Evolutionary conservation across 2,329 filamentous ascomycete species (phyloP), one percentile per base, ranked within the genome.

Genomic region (Coccinonectria pachysandricola): DNA sequence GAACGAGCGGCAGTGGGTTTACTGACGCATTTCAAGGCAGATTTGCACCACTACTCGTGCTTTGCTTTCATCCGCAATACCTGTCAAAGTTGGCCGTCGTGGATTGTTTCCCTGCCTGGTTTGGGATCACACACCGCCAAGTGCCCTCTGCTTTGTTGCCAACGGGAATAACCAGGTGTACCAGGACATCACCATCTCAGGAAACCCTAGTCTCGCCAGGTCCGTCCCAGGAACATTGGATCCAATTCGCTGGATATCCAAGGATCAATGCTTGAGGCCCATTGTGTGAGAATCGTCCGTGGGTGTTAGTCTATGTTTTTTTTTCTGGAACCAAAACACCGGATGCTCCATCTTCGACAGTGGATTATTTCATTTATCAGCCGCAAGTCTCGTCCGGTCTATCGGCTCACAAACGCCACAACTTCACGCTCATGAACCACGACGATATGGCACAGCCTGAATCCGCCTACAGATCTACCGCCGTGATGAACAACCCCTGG

Each of bases 401-500:
- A 26, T 35, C 32, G 30, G 40, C 36, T 7, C 7, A 10, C 17
- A 19, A 38, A 39, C 42, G 30, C 39, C 39, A 33, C 36, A 32
- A 26, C 32, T 38, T 39, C 38, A 29, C 31, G 45, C 50, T 43
- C 42, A 54, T 56, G 53, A 52, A 50, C 43, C 48, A 49, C 33
- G 48, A 50, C 45, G 50, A 57, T 36, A 62, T 65, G 61, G 54
- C 59, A 22, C 60, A 63, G 38, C 55, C 59, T 44, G 59, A 65
- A 28, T 56, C 62, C 55, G 53, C 57, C 36, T 68, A 66, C 51
- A 60, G 57, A 46, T 54, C 50, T 36, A 46, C 63, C 39, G 52
- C 53, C 44, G 56, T 59, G 49, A 52, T 62, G 35, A 59, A 57
- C 49, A 57, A 62, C 41, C 57, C 62, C 31, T 70, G 66, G 66